A percentile compares a stretch with the other conserved stretches of the same genome.
Evolutionary conservation across 352 stramenopile genomes (phyloP).

Genomic region (Globisporangium mamillatum): DNA sequence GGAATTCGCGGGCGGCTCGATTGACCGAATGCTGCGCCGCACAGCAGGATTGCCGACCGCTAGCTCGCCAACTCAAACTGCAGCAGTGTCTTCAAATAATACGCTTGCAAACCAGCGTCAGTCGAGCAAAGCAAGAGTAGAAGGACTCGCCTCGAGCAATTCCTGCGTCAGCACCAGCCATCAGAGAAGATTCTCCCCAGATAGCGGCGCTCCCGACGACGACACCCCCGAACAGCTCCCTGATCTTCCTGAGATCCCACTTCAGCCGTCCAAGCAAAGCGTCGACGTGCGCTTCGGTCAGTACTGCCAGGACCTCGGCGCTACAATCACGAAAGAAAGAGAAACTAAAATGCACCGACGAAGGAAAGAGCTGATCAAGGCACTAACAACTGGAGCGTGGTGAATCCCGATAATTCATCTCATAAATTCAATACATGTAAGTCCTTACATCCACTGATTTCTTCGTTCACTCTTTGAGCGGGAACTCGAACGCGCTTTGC

Average conservation of each 20-base stretch:
- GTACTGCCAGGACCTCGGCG: conserved; percentile 25
- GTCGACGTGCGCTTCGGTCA: conserved; percentile 21
- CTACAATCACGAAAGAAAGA: conserved; percentile 21
- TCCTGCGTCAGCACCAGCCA: conserved; percentile 1
- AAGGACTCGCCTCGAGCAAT: conserved; percentile 1
- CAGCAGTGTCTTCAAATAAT: background rate
- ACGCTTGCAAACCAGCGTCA: conserved; percentile 2
- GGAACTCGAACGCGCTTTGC: conserved; percentile 29
- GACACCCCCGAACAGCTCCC: background rate
- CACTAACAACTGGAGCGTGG: conserved; percentile 29
- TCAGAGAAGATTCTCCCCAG: background rate
- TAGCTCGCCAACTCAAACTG: background rate
- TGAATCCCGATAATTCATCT: conserved; percentile 2
- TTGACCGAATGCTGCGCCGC: conserved; percentile 16
- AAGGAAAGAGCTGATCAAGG: conserved; percentile 47
- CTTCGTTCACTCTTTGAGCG: conserved; percentile 23
- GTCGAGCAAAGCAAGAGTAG: background rate
- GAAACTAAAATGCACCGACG: conserved; percentile 37
- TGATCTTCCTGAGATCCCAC: conserved; percentile 9
- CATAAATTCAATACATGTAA: conserved; percentile 10
- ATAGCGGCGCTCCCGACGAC: background rate
- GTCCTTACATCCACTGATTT: conserved; percentile 31
- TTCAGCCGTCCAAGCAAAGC: conserved; percentile 20
- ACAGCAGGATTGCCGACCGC: conserved; percentile 1
- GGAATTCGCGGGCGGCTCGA: background rate